Conservation (phyloP, 2,329 filamentous ascomycete genomes). For the Penicillium brasilianum region DNA sequence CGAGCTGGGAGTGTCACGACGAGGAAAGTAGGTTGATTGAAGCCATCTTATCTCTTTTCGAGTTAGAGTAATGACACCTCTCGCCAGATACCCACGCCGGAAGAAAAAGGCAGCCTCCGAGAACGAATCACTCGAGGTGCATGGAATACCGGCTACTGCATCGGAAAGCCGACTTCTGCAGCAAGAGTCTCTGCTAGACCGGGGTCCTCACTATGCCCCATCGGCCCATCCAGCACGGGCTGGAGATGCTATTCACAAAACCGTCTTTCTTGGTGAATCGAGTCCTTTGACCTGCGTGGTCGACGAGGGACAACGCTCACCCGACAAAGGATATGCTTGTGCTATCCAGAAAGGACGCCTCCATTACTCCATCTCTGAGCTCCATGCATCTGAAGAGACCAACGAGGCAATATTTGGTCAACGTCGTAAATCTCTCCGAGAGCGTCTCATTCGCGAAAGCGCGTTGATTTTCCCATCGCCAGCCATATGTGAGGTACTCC, state of each 20-base stretch:
- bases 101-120: slow-evolving; percentile 23
- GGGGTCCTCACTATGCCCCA: slow-evolving; percentile 12
- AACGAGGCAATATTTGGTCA: slow-evolving; percentile 28
- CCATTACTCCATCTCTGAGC: slow-evolving; percentile 44
- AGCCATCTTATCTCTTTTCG: neutral
- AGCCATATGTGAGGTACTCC: slow-evolving; percentile 49
- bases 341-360: slow-evolving; percentile 44
- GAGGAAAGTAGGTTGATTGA: slow-evolving; percentile 47
- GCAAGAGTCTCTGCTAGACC: slow-evolving; percentile 8
- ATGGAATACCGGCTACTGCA: neutral
- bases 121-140: neutral
- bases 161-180: slow-evolving; percentile 1
- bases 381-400: slow-evolving; percentile 18
- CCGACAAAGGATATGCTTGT: slow-evolving; percentile 36
- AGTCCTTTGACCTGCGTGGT: slow-evolving; percentile 57
- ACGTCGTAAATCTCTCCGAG: slow-evolving; percentile 41
- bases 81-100: slow-evolving; percentile 27
- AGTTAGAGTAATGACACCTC: slow-evolving; percentile 11
- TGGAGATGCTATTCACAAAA: slow-evolving; percentile 29
- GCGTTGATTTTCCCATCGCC: slow-evolving; percentile 54
- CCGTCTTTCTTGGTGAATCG: slow-evolving; percentile 55
- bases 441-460: slow-evolving; percentile 46
- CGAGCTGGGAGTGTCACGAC: slow-evolving; percentile 49
- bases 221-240: slow-evolving; percentile 4
- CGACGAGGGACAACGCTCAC: slow-evolving; percentile 43